Evolutionary conservation across 2,329 filamentous ascomycete species (phyloP).

Genomic region (Colletotrichum neosansevieriae): DNA sequence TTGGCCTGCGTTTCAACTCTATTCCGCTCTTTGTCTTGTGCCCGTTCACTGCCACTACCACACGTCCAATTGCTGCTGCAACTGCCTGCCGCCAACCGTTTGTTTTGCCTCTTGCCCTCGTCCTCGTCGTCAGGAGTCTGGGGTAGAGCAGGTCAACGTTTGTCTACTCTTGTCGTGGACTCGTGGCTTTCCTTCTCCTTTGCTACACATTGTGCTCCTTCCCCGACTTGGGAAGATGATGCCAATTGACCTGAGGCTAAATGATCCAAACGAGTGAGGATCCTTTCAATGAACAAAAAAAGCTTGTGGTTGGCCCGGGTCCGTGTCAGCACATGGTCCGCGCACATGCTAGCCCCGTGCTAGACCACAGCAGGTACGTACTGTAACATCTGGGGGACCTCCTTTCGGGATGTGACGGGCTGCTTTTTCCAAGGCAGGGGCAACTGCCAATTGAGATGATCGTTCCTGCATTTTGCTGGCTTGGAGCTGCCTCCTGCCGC

Average conservation of each 20-base stretch:
- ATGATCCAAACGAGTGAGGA: constrained; percentile 14
- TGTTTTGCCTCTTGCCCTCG: neutral
- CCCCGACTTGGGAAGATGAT: constrained; percentile 15
- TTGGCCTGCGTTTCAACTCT: constrained; percentile 19
- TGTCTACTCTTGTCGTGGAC: neutral
- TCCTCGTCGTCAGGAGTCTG: neutral
- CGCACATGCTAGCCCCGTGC: neutral
- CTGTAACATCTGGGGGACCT: constrained; percentile 3
- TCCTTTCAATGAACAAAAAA: neutral
- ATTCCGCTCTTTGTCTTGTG: neutral
- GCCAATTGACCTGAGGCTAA: constrained; percentile 11
- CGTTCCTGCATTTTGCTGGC: constrained; percentile 25
- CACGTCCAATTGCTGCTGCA: neutral
- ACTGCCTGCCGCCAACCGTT: neutral
- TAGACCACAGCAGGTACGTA: neutral
- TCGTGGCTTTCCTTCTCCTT: constrained; percentile 1
- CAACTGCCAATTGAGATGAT: neutral
- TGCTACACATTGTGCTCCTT: neutral
- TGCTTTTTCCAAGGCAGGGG: neutral
- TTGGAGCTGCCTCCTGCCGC: neutral
- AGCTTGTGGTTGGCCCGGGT: constrained; percentile 34
- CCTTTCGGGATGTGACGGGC: neutral
- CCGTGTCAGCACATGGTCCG: constrained; percentile 19
- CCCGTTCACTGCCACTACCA: neutral
- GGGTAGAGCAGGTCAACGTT: neutral